A percentile compares a stretch with the other conserved stretches of the same genome.
phyloP scores from a whole-genome alignment of 139 green algal species.

The Coelastrella sp. region DNA sequence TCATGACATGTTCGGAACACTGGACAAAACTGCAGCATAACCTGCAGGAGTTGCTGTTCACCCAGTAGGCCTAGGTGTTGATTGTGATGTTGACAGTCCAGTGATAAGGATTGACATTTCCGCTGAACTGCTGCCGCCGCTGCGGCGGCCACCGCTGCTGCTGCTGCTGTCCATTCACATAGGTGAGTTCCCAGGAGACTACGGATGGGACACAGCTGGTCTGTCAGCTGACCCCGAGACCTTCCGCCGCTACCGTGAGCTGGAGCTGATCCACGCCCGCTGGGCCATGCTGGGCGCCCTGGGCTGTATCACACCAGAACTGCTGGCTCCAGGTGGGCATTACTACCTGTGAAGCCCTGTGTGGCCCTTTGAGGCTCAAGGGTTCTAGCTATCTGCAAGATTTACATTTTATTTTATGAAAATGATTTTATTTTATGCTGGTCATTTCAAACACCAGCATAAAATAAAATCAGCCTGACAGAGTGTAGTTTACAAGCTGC shows the following conservation, averaged over 20 bases:
- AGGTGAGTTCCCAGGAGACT: slow-evolving; percentile 70
- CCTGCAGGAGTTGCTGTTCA: too few species aligned
- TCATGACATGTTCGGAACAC: too few species aligned
- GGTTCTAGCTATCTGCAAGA: not conserved
- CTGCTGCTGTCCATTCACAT: too few species aligned
- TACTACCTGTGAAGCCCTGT: not conserved
- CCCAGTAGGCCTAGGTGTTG: not conserved
- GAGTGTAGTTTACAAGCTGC: too few species aligned
- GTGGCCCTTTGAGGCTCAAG: not conserved
- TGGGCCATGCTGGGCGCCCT: slow-evolving; percentile 97
- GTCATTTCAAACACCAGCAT: too few species aligned
- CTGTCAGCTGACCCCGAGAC: slow-evolving; percentile 97
- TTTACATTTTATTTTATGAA: too few species aligned
- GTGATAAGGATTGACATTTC: not conserved
- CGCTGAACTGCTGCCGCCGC: too few species aligned
- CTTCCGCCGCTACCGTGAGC: slow-evolving; percentile 85
- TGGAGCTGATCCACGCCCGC: slow-evolving; percentile 89
- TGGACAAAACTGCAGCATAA: too few species aligned
- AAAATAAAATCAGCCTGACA: too few species aligned
- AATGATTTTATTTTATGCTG: too few species aligned
- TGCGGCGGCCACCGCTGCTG: too few species aligned
- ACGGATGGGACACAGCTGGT: slow-evolving; percentile 96
- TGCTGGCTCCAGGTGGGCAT: slow-evolving; percentile 55
- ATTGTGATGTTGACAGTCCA: not conserved
- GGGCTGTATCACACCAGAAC: slow-evolving; percentile 84